These are phyloP conservation scores for Pythium grandisporangium DNA, from an alignment of 352 stramenopile genomes.

Conservation along the genomic window DNA sequence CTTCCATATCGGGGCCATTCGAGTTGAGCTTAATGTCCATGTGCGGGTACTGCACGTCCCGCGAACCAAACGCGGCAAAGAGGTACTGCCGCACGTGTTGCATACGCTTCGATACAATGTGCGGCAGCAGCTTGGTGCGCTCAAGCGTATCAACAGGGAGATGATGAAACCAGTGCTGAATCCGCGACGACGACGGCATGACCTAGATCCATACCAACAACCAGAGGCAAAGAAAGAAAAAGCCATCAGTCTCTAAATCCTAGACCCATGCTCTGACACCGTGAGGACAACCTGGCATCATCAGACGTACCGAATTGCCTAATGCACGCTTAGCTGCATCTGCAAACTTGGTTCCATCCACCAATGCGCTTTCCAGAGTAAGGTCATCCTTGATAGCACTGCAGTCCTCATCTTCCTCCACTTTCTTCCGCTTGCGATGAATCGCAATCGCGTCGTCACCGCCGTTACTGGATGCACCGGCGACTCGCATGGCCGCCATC, in stretches of 20 bases:
- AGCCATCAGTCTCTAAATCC: too few species aligned
- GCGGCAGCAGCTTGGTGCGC: constrained; percentile 30
- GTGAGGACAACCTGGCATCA: too few species aligned
- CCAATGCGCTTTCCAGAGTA: constrained; percentile 17
- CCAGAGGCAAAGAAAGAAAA: too few species aligned
- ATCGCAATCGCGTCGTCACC: constrained; percentile 51
- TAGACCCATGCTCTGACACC: too few species aligned
- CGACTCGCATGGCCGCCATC: constrained; percentile 55
- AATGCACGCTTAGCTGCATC: constrained; percentile 10
- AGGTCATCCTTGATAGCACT: too few species aligned
- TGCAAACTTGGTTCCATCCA: constrained; percentile 13
- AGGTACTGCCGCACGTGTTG: constrained; percentile 40
- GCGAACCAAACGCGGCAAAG: constrained; percentile 34
- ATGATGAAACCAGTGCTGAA: constrained; percentile 62
- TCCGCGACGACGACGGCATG: too few species aligned
- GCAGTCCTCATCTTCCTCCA: constrained; percentile 32
- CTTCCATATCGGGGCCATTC: constrained; percentile 72
- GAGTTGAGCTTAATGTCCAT: constrained; percentile 79
- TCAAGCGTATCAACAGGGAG: constrained; percentile 54
- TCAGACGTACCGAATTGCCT: constrained; percentile 10
- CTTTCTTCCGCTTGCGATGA: constrained; percentile 69
- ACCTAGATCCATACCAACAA: too few species aligned
- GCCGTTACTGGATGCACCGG: constrained; percentile 10
- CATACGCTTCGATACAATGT: constrained; percentile 48
- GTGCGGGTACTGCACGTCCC: constrained; percentile 34